Conservation (phyloP, 495 filamentous ascomycete genomes). For the Penicillium alfredii region DNA sequence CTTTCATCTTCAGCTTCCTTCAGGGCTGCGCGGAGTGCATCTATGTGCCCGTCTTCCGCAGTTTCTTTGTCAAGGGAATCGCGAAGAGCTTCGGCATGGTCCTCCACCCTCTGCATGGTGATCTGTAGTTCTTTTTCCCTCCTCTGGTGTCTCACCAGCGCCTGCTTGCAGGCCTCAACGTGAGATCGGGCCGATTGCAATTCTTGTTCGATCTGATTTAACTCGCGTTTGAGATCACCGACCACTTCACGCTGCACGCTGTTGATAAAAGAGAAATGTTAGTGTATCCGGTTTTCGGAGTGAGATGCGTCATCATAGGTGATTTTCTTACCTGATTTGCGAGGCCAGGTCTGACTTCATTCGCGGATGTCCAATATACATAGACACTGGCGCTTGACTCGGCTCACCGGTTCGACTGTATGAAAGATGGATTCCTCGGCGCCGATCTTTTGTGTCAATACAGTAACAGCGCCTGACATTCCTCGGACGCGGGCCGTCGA, state of each 20-base stretch:
- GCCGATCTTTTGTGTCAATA: conserved; percentile 50
- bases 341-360: conserved; percentile 76
- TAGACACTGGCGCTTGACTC: conserved; percentile 48
- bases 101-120: conserved; percentile 50
- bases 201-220: conserved; percentile 33
- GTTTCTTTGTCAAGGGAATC: conserved; percentile 54
- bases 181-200: conserved; percentile 24
- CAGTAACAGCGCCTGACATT: conserved; percentile 71
- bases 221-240: conserved; percentile 32
- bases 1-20: conserved; percentile 48
- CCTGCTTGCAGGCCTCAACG: conserved; percentile 34
- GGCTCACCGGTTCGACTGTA: conserved; percentile 50
- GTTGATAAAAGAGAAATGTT: not conserved
- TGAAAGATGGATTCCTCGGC: conserved; percentile 58
- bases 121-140: conserved; percentile 47
- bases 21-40: conserved; percentile 50
- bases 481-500: conserved; percentile 49
- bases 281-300: not conserved
- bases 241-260: conserved; percentile 44
- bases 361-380: conserved; percentile 48
- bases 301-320: not conserved
- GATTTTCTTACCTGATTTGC: conserved; percentile 49
- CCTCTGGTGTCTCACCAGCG: conserved; percentile 37
- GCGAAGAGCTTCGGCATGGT: conserved; percentile 51
- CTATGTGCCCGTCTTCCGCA: conserved; percentile 56